phyloP scores from a whole-genome alignment of 2,329 filamentous ascomycete genomes.

The Penicillium sclerotigenum region DNA sequence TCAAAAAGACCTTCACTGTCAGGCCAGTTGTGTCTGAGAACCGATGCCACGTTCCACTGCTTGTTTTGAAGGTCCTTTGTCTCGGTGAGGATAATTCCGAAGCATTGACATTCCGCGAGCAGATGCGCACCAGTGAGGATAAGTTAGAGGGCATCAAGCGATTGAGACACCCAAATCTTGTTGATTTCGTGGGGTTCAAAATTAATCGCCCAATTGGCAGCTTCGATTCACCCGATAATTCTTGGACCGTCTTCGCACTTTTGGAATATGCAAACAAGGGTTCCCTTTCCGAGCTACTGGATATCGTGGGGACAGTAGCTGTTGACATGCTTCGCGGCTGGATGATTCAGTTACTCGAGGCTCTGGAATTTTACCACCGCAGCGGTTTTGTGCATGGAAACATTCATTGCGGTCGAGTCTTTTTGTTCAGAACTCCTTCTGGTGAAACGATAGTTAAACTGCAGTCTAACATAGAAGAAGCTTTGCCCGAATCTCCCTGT shows the following conservation, averaged over 20 bases:
- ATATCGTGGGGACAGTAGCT: constrained; percentile 71
- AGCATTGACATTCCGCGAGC: constrained; percentile 65
- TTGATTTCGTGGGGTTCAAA: constrained; percentile 79
- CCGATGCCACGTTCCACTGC: constrained; percentile 55
- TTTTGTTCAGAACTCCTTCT: constrained; percentile 67
- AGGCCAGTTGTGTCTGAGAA: constrained; percentile 61
- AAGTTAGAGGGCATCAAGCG: constrained; percentile 72
- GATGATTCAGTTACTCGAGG: constrained; percentile 89
- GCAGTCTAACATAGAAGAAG: constrained; percentile 49
- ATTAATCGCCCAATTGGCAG: constrained; percentile 56
- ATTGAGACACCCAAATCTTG: constrained; percentile 71
- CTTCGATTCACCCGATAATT: constrained; percentile 39
- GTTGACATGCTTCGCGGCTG: constrained; percentile 77
- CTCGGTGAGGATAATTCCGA: constrained; percentile 59
- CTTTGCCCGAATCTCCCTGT: constrained; percentile 49
- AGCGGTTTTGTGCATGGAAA: constrained; percentile 80
- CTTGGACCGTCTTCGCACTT: constrained; percentile 73
- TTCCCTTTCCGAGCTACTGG: constrained; percentile 75
- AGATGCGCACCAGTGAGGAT: constrained; percentile 72
- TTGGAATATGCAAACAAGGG: constrained; percentile 77
- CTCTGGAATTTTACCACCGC: constrained; percentile 79
- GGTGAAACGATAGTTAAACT: constrained; percentile 66
- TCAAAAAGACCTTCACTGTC: constrained; percentile 65
- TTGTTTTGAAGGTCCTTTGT: constrained; percentile 70
- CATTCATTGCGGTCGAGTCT: constrained; percentile 74